These are phyloP conservation scores for Sergeia podlipaevii DNA, from an alignment of 208 protist species.

Conservation along the genomic window DNA sequence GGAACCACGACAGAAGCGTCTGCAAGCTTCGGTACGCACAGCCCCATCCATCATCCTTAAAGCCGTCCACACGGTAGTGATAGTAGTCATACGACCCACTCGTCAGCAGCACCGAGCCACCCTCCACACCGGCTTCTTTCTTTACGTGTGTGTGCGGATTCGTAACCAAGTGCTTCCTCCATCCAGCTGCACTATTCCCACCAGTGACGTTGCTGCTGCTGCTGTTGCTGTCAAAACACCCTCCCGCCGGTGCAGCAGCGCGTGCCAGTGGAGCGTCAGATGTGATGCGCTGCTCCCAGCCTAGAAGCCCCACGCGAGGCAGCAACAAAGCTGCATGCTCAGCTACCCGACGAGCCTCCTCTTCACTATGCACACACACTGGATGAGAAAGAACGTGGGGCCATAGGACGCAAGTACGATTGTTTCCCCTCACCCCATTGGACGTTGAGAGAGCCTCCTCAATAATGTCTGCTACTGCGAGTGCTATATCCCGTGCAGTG, in stretches of 20 bases:
- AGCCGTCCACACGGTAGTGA: conserved; percentile 93
- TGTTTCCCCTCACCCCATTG: background rate
- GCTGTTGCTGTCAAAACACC: background rate
- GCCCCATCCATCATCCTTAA: conserved; percentile 94
- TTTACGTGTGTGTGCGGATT: conserved; percentile 42
- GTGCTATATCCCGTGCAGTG: conserved; percentile 22
- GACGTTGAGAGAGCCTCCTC: conserved; percentile 16
- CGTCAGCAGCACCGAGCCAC: conserved; percentile 40
- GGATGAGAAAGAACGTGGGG: conserved; percentile 37
- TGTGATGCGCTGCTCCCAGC: conserved; percentile 15
- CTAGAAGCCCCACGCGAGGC: conserved; percentile 33
- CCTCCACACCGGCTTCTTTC: conserved; percentile 17
- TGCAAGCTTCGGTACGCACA: conserved; percentile 94
- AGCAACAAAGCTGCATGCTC: conserved; percentile 62
- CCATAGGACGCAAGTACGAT: conserved; percentile 46
- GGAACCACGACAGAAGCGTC: conserved; percentile 85
- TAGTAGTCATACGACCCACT: conserved; percentile 93
- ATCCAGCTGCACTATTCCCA: no score
- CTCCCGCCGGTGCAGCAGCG: background rate
- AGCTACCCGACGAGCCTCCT: conserved; percentile 19
- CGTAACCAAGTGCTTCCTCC: conserved; percentile 55
- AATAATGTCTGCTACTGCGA: conserved; percentile 23
- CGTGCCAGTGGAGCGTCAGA: conserved; percentile 8
- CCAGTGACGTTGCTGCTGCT: conserved; percentile 9
- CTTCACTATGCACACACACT: conserved; percentile 54